These are phyloP conservation scores for Mycena belliarum DNA, from an alignment of 768 basidiomycete genomes.

Conservation along the genomic window DNA sequence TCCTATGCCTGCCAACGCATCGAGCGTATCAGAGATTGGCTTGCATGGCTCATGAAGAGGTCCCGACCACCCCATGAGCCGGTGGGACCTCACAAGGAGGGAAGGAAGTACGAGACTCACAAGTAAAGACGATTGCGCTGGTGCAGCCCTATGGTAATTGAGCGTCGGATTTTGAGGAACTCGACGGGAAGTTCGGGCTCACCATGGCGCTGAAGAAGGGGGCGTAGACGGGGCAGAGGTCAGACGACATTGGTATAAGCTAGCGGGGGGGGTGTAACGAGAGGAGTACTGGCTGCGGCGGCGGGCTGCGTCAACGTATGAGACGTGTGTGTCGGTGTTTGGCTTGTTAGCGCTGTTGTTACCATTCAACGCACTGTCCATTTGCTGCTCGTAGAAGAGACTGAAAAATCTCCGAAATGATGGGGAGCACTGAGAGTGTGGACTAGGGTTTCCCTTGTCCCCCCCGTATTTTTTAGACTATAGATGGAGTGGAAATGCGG, in stretches of 20 bases:
- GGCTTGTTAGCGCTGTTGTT: too few species aligned
- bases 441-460: too few species aligned
- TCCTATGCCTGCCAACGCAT: slow-evolving; percentile 62
- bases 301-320: background rate
- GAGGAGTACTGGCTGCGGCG: background rate
- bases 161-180: background rate
- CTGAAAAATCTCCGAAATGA: too few species aligned
- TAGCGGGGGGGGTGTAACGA: background rate
- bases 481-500: too few species aligned
- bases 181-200: slow-evolving; percentile 29
- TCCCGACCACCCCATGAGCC: background rate
- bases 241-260: slow-evolving; percentile 33
- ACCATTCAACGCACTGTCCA: too few species aligned
- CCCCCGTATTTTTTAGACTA: too few species aligned
- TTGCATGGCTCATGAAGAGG: background rate
- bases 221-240: slow-evolving; percentile 91
- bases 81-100: background rate
- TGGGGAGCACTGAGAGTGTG: too few species aligned
- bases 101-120: slow-evolving; percentile 49
- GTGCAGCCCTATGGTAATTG: slow-evolving; percentile 76
- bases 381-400: too few species aligned
- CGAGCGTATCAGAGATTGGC: background rate
- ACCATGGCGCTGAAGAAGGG: slow-evolving; percentile 99
- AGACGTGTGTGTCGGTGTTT: background rate
- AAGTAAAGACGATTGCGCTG: slow-evolving; percentile 95